These are phyloP conservation scores for Rostrohypoxylon terebratum DNA, from an alignment of 495 filamentous ascomycete species.

Conservation along the genomic window DNA sequence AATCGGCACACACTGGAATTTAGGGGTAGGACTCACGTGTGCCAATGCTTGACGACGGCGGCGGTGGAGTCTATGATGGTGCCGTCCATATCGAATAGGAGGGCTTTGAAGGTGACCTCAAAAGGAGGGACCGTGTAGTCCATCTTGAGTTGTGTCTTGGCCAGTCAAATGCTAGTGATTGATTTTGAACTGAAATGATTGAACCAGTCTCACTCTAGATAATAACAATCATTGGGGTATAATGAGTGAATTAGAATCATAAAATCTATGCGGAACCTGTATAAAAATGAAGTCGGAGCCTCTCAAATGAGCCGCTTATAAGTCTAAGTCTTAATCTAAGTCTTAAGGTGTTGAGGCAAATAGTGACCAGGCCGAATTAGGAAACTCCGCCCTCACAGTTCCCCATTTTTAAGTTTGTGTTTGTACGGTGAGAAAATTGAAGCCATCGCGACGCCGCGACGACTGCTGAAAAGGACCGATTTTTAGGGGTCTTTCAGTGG, in stretches of 20 bases:
- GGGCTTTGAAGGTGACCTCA: slow-evolving; percentile 73
- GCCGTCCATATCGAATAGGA: slow-evolving; percentile 94
- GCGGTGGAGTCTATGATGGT: slow-evolving; percentile 83
- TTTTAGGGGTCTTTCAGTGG: slow-evolving; percentile 24
- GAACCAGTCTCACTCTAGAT: slow-evolving; percentile 7
- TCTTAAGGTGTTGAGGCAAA: neutral
- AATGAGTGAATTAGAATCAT: neutral
- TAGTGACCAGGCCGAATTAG: slow-evolving; percentile 31
- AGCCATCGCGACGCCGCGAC: slow-evolving; percentile 34
- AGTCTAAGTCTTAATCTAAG: too few species aligned
- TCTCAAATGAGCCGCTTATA: slow-evolving; percentile 5
- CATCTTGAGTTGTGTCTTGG: slow-evolving; percentile 35
- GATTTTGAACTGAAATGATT: neutral
- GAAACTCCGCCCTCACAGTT: slow-evolving; percentile 43
- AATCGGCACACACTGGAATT: neutral
- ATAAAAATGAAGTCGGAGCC: neutral
- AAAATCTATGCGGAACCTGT: neutral
- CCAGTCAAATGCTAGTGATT: neutral
- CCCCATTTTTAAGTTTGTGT: slow-evolving; percentile 9
- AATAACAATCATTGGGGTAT: slow-evolving; percentile 1
- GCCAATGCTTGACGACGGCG: slow-evolving; percentile 94
- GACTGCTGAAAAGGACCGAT: slow-evolving; percentile 21
- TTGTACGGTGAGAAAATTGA: slow-evolving; percentile 12
- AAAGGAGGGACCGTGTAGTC: slow-evolving; percentile 70
- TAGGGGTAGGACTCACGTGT: slow-evolving; percentile 66